Evolutionary conservation across 2,329 filamentous ascomycete species (phyloP), one percentile per base, ranked within the genome.

Genomic region (Aspergillus brunneoviolaceus): DNA sequence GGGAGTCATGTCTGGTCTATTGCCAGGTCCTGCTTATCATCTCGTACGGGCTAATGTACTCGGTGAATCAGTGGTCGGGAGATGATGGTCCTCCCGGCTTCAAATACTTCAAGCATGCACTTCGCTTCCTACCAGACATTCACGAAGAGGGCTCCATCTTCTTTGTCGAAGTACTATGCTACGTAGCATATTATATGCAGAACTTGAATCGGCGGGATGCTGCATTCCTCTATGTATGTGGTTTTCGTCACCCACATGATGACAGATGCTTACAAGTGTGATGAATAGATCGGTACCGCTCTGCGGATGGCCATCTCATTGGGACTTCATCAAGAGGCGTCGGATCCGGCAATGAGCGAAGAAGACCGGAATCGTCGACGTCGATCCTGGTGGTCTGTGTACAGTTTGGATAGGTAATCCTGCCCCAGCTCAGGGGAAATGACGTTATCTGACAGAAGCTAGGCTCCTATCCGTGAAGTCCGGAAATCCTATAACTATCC

Each of bases 241-340:
- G 14, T 6, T 45, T n/a, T 19, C 14, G 6, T 45, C 14, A 16
- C 16, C 54, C 54, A 19, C 3, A 47, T 9, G 29, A 29, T 10
- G 39, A 11, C 31, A 1, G 11, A n/a, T 1, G 16, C 31, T 42
- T 16, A 19, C 9, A 9, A 42, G 19, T 11, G 49, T 55, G 19
- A 35, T 4, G 29, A 16, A 66, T 12, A 76, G 74, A 79, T 83
- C 19, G 82, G 82, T 7, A 75, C 82, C 45, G 83, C 83, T 3
- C 70, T 85, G 27, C 80, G 83, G 12, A 85, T 85, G 83, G 83
- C 83, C 9, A 82, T 85, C 31, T 83, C 80, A 6, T 74, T 85
- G 0, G 83, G 83, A 0, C 69, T 85, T n/a, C 83, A 85, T 62
- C 81, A 85, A 60, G 83, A 85, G 61, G 77, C 82, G 0, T 73